These are phyloP conservation scores for Rusavskia elegans DNA, from an alignment of 495 filamentous ascomycete genomes.

Conservation along the genomic window DNA sequence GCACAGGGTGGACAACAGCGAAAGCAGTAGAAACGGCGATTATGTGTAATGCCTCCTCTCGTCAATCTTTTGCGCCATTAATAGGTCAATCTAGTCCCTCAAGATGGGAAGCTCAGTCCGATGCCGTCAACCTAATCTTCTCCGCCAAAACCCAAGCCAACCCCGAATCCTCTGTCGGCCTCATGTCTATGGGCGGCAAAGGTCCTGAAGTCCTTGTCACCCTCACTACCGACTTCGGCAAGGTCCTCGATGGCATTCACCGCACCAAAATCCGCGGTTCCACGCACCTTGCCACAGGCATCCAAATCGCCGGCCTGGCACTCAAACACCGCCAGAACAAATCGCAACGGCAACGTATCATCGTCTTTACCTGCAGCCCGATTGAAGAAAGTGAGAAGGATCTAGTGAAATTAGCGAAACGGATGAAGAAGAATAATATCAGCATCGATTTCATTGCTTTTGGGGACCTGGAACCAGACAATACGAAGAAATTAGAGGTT, in stretches of 20 bases:
- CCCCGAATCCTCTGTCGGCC: constrained; percentile 87
- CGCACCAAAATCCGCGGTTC: constrained; percentile 83
- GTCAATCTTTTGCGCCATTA: neutral
- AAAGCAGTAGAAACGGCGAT: constrained; percentile 93
- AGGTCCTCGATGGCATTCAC: constrained; percentile 85
- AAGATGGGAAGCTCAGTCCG: constrained; percentile 86
- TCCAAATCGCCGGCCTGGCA: constrained; percentile 88
- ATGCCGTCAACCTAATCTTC: constrained; percentile 90
- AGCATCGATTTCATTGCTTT: constrained; percentile 89
- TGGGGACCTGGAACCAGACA: constrained; percentile 81
- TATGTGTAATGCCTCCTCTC: constrained; percentile 43
- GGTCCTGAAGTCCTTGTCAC: constrained; percentile 94
- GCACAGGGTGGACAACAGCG: constrained; percentile 84
- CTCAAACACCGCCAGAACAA: constrained; percentile 97
- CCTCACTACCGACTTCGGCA: constrained; percentile 85
- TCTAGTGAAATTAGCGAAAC: constrained; percentile 78
- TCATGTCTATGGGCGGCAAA: constrained; percentile 98
- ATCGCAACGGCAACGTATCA: constrained; percentile 81
- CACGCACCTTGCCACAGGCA: constrained; percentile 74
- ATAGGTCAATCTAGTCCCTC: constrained; percentile 43
- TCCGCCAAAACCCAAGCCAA: constrained; percentile 85
- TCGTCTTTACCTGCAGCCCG: constrained; percentile 88
- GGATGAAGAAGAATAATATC: constrained; percentile 95
- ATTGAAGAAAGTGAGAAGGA: constrained; percentile 78
- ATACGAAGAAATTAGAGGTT: constrained; percentile 76